Percentiles rank a stretch among this genome's conserved stretches.
phyloP scores from a whole-genome alignment of 495 filamentous ascomycete species.

The Immersiella caudata region DNA sequence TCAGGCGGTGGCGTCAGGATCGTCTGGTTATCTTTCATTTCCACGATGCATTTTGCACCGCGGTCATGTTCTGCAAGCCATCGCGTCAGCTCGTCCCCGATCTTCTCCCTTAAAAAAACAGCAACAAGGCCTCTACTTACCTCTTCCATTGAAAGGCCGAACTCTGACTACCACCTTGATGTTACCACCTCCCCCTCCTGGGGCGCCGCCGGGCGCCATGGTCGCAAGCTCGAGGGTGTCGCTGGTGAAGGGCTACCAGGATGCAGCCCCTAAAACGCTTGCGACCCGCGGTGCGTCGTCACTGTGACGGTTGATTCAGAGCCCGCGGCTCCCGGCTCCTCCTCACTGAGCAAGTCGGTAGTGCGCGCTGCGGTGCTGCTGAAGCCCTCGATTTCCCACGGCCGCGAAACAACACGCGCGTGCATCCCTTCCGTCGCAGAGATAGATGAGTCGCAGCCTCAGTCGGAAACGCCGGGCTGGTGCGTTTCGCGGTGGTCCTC shows the following conservation, averaged over 20 bases:
- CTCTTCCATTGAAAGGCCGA: slow-evolving; percentile 90
- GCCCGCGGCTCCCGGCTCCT: neutral
- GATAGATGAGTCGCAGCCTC: neutral
- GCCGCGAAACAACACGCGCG: slow-evolving; percentile 26
- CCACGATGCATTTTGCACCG: slow-evolving; percentile 94
- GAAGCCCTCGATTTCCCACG: slow-evolving; percentile 30
- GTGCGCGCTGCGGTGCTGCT: neutral
- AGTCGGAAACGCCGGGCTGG: neutral
- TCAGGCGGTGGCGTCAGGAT: slow-evolving; percentile 77
- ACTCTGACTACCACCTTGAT: slow-evolving; percentile 99
- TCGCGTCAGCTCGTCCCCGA: neutral
- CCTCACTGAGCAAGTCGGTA: neutral
- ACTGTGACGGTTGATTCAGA: neutral
- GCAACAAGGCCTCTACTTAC: slow-evolving; percentile 52
- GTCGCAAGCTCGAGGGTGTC: slow-evolving; percentile 18
- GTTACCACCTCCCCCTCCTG: slow-evolving; percentile 63
- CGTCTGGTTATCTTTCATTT: slow-evolving; percentile 93
- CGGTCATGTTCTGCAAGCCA: slow-evolving; percentile 74
- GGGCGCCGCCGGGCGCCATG: slow-evolving; percentile 67
- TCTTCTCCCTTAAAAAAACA: neutral
- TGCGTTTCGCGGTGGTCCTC: neutral
- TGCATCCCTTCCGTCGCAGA: slow-evolving; percentile 30
- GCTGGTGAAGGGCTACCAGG: slow-evolving; percentile 11
- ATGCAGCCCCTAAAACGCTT: slow-evolving; percentile 2
- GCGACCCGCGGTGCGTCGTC: neutral